These are phyloP conservation scores for Globisporangium nunn DNA, from an alignment of 352 stramenopile species.

Conservation along the genomic window DNA sequence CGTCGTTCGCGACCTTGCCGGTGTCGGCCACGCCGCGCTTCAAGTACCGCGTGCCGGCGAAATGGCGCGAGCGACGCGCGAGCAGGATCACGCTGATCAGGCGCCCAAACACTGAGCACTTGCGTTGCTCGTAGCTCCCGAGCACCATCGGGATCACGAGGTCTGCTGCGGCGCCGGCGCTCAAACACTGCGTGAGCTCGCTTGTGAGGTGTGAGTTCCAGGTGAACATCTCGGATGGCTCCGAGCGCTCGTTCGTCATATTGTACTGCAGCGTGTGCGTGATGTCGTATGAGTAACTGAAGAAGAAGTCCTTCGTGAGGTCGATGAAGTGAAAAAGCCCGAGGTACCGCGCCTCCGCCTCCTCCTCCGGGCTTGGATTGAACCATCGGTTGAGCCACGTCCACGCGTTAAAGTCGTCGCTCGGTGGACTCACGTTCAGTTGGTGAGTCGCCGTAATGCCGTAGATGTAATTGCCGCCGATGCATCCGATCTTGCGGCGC, in stretches of 20 bases:
- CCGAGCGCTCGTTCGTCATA: slow-evolving; percentile 83
- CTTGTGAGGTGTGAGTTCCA: slow-evolving; percentile 97
- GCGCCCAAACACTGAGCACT: slow-evolving; percentile 93
- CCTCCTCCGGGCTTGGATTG: slow-evolving; percentile 75
- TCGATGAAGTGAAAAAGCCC: slow-evolving; percentile 98
- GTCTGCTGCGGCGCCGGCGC: slow-evolving; percentile 76
- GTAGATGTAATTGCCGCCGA: slow-evolving; percentile 96
- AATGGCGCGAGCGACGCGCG: slow-evolving; percentile 94
- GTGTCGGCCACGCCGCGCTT: slow-evolving; percentile 96
- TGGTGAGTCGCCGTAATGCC: slow-evolving; percentile 93
- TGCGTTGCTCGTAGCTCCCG: slow-evolving; percentile 95
- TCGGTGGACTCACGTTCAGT: slow-evolving; percentile 67
- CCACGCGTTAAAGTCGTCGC: slow-evolving; percentile 47
- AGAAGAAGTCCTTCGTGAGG: slow-evolving; percentile 99
- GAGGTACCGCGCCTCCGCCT: slow-evolving; percentile 89
- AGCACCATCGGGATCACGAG: slow-evolving; percentile 89
- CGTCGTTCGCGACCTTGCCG: slow-evolving; percentile 99
- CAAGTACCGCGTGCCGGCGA: slow-evolving; percentile 98
- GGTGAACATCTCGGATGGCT: slow-evolving; percentile 92
- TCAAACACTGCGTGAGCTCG: slow-evolving; percentile 87
- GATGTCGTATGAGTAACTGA: slow-evolving; percentile 98
- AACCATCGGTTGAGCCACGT: slow-evolving; percentile 78
- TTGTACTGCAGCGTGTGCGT: slow-evolving; percentile 97
- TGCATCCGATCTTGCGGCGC: slow-evolving; percentile 93
- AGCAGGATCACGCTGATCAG: slow-evolving; percentile 95